These are phyloP conservation scores for Lepiota brunneoincarnata DNA, from an alignment of 768 basidiomycete species.

Conservation along the genomic window DNA sequence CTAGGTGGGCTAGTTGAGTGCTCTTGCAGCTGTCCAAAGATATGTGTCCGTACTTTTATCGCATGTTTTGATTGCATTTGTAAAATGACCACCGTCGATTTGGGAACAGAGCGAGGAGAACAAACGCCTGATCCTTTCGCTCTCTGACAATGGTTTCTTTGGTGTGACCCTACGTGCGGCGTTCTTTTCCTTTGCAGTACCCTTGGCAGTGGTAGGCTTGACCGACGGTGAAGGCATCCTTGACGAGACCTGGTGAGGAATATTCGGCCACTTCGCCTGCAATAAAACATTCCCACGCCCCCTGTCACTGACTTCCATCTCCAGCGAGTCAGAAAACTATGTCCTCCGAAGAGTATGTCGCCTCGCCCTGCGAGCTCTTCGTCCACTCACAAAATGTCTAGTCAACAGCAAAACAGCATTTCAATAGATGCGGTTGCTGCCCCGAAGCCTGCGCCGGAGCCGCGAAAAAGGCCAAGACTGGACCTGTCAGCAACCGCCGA, in stretches of 20 bases:
- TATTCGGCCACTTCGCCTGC: background rate
- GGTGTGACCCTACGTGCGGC: conserved; percentile 21
- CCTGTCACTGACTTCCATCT: conserved; percentile 21
- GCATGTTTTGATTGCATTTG: conserved; percentile 87
- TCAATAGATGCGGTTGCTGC: conserved; percentile 26
- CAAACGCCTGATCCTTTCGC: conserved; percentile 50
- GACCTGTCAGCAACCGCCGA: conserved; percentile 49
- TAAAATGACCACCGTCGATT: conserved; percentile 85
- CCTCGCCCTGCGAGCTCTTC: background rate
- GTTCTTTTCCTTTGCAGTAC: conserved; percentile 14
- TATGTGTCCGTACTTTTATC: conserved; percentile 68
- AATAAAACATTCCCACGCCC: conserved; percentile 31
- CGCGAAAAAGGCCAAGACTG: conserved; percentile 72
- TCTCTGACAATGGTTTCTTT: conserved; percentile 29
- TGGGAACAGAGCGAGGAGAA: conserved; percentile 84
- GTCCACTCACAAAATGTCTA: conserved; percentile 15
- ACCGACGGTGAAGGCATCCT: conserved; percentile 17
- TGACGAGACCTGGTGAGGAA: conserved; percentile 5
- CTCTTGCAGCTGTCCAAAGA: conserved; percentile 6
- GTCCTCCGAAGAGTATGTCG: conserved; percentile 52
- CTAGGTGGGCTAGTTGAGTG: conserved; percentile 33
- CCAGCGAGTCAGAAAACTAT: conserved; percentile 28
- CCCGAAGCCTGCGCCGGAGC: conserved; percentile 39
- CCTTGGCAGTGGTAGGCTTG: conserved; percentile 14
- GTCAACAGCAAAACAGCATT: conserved; percentile 26